These are phyloP conservation scores for Daldinia vernicosa DNA, from an alignment of 495 filamentous ascomycete genomes.

Conservation along the genomic window DNA sequence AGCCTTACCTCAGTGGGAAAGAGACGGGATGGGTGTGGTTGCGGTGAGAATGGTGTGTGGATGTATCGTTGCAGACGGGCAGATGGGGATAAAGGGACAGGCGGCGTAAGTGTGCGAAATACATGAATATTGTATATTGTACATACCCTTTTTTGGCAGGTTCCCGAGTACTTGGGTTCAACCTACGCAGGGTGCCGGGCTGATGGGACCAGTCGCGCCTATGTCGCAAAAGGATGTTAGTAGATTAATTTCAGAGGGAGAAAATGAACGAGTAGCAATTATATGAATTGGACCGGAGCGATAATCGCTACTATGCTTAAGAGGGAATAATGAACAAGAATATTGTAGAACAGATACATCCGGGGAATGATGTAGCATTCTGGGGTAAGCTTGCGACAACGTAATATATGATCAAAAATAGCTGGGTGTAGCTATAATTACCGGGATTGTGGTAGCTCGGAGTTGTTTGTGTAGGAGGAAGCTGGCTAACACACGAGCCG, in stretches of 20 bases:
- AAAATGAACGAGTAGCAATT: constrained; percentile 17
- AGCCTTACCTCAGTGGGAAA: constrained; percentile 44
- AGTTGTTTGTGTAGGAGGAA: constrained; percentile 31
- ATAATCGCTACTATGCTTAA: constrained; percentile 8
- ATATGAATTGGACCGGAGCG: constrained; percentile 12
- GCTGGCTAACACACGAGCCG: constrained; percentile 19
- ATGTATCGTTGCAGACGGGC: constrained; percentile 50
- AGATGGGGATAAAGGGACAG: constrained; percentile 43
- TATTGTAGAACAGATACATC: constrained; percentile 26
- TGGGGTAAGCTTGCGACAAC: constrained; percentile 43
- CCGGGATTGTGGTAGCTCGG: constrained; percentile 42
- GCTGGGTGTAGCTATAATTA: constrained; percentile 27
- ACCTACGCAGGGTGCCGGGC: constrained; percentile 41
- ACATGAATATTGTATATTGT: constrained; percentile 35
- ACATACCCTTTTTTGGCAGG: constrained; percentile 46
- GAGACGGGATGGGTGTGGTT: constrained; percentile 41
- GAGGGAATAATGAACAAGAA: constrained; percentile 18
- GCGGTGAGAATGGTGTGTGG: constrained; percentile 42
- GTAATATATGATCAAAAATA: constrained; percentile 41
- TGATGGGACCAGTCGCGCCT: constrained; percentile 43
- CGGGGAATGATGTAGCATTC: constrained; percentile 29
- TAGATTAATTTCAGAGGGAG: constrained; percentile 19
- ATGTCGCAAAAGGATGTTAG: constrained; percentile 34
- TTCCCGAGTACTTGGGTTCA: constrained; percentile 48
- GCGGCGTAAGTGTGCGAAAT: constrained; percentile 29